A percentile compares a stretch with the other conserved stretches of the same genome.
Conservation (phyloP, 2,329 filamentous ascomycete genomes). For the Fusarium torulosum region DNA sequence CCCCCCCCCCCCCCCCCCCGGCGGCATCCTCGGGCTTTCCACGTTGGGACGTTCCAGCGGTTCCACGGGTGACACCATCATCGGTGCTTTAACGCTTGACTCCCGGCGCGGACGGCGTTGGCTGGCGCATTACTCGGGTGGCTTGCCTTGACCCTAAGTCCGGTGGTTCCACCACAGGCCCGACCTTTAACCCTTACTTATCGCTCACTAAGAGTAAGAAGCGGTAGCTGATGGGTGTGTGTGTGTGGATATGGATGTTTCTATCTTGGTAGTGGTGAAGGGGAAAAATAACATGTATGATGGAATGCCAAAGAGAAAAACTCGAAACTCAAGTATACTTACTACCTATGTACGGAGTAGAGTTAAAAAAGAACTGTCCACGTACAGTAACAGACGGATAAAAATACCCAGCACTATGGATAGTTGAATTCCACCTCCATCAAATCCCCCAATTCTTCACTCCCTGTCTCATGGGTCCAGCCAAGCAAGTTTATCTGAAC, state of each 20-base stretch:
- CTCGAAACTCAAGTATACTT: too few species aligned
- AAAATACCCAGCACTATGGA: constrained; percentile 21
- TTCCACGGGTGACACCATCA: constrained; percentile 37
- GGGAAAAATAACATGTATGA: neutral
- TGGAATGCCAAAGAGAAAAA: constrained; percentile 1
- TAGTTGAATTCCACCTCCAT: constrained; percentile 23
- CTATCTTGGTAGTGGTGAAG: constrained; percentile 1
- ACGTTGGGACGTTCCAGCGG: constrained; percentile 40
- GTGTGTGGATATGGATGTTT: constrained; percentile 8
- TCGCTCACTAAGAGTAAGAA: constrained; percentile 5
- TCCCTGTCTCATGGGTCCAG: constrained; percentile 22
- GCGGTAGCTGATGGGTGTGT: constrained; percentile 5
- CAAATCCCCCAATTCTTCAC: constrained; percentile 25
- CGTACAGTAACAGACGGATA: neutral
- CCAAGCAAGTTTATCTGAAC: constrained; percentile 43
- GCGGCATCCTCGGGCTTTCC: constrained; percentile 46
- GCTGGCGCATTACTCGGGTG: constrained; percentile 34
- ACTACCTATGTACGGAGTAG: too few species aligned
- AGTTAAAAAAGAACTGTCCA: neutral
- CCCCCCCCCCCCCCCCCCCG: too few species aligned
- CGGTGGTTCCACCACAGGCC: constrained; percentile 38
- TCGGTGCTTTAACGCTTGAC: constrained; percentile 20
- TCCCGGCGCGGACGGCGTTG: constrained; percentile 34
- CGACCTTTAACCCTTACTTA: constrained; percentile 8
- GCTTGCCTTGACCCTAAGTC: constrained; percentile 43